These are phyloP conservation scores for Tephrocybe sp. DNA, from an alignment of 768 basidiomycete species.

Conservation along the genomic window DNA sequence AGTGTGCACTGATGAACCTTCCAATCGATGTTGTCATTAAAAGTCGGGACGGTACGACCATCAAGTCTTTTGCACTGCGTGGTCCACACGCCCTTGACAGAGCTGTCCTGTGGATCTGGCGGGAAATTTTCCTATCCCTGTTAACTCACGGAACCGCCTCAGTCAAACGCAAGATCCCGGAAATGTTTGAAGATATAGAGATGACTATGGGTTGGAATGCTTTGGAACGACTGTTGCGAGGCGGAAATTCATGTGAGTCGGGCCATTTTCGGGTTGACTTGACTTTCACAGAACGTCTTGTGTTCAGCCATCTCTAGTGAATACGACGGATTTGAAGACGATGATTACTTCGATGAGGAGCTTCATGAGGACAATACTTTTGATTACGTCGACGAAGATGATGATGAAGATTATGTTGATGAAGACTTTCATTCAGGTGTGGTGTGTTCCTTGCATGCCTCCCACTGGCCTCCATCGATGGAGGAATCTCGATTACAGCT, in stretches of 20 bases:
- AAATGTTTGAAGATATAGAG: conserved; percentile 63
- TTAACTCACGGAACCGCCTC: conserved; percentile 34
- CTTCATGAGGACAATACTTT: conserved; percentile 3
- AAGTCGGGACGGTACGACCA: conserved; percentile 35
- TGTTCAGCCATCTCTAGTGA: conserved; percentile 20
- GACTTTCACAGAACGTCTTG: conserved; percentile 3
- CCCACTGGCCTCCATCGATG: conserved; percentile 50
- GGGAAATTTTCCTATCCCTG: conserved; percentile 61
- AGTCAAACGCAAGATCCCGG: conserved; percentile 32
- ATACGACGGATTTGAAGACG: conserved; percentile 34
- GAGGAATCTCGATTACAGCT: conserved; percentile 38
- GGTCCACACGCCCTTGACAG: conserved; percentile 47
- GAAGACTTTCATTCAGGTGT: conserved; percentile 27
- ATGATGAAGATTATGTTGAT: conserved; percentile 25
- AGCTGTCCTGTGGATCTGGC: conserved; percentile 63
- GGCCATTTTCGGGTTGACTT: no score
- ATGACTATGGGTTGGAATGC: conserved; percentile 45
- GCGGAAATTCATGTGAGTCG: conserved; percentile 50
- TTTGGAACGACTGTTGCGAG: conserved; percentile 50
- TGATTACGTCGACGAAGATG: conserved; percentile 19
- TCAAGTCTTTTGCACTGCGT: conserved; percentile 47
- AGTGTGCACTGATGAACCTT: conserved; percentile 47
- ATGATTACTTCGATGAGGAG: conserved; percentile 11
- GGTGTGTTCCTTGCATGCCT: conserved; percentile 34
- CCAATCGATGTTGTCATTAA: conserved; percentile 45